Conservation (phyloP, 1,284 basidiomycete genomes). For the Prillingera fragicola region DNA sequence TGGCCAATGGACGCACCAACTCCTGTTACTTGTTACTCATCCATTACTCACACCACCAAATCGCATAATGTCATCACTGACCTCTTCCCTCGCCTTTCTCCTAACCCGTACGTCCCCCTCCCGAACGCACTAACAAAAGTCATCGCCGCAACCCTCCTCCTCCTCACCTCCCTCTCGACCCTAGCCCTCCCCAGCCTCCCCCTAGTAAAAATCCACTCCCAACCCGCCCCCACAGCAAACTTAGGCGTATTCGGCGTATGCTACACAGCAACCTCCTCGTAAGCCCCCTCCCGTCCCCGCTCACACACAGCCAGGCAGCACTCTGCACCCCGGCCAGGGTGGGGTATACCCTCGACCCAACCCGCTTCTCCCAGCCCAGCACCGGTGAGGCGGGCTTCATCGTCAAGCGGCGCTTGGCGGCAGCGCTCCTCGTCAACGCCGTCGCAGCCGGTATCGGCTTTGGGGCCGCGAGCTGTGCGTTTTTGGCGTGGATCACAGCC, state of each 20-base stretch:
- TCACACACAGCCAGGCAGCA: conserved; percentile 6
- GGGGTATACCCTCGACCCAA: conserved; percentile 32
- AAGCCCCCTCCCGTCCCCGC: conserved; percentile 1
- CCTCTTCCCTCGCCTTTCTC: no score
- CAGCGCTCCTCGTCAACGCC: conserved; percentile 35
- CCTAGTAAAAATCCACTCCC: conserved; percentile 58
- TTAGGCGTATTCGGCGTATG: conserved; percentile 37
- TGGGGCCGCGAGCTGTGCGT: conserved; percentile 23
- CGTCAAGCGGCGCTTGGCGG: conserved; percentile 19
- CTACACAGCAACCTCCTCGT: conserved; percentile 15
- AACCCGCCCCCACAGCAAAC: conserved; percentile 20
- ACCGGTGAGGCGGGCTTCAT: conserved; percentile 1
- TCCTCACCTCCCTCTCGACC: conserved; percentile 66
- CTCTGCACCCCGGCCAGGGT: conserved; percentile 27
- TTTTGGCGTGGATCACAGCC: conserved; percentile 31
- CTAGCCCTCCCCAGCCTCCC: conserved; percentile 68
- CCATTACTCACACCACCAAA: no score
- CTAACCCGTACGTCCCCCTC: no score
- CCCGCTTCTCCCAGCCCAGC: conserved; percentile 18
- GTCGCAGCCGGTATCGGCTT: conserved; percentile 36
- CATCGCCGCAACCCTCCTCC: conserved; percentile 60
- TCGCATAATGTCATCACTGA: no score
- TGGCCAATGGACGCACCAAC: no score
- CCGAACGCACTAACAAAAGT: no score
- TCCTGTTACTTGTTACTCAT: no score